Conservation (phyloP, 495 filamentous ascomycete species). For the Aspergillus panamensis region DNA sequence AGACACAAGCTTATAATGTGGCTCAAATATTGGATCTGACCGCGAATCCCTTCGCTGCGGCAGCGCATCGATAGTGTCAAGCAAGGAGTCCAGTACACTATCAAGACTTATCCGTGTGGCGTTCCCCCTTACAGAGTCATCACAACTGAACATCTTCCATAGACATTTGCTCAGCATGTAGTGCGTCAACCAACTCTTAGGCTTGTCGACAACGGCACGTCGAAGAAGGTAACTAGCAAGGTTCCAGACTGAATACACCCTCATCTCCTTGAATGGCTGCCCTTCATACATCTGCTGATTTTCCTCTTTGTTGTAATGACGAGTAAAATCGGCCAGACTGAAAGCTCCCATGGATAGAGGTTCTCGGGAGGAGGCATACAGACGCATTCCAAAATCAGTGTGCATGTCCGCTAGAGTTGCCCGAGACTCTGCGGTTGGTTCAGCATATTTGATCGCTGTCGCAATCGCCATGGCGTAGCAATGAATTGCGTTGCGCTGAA, state of each 20-base stretch:
- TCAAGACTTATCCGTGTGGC: constrained; percentile 48
- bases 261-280: constrained; percentile 68
- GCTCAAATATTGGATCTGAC: constrained; percentile 84
- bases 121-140: constrained; percentile 47
- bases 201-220: constrained; percentile 67
- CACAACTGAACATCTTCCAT: constrained; percentile 84
- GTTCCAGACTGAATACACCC: constrained; percentile 75
- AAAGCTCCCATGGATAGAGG: constrained; percentile 90
- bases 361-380: constrained; percentile 88
- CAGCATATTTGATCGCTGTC: constrained; percentile 59
- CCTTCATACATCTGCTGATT: constrained; percentile 71
- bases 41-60: constrained; percentile 74
- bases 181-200: constrained; percentile 80
- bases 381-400: constrained; percentile 80
- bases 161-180: constrained; percentile 93
- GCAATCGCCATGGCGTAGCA: constrained; percentile 91
- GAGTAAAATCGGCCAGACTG: constrained; percentile 65
- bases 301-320: constrained; percentile 66
- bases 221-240: constrained; percentile 77
- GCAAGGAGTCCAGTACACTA: constrained; percentile 64
- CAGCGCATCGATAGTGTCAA: constrained; percentile 71
- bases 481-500: constrained; percentile 83
- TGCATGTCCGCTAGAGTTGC: constrained; percentile 78
- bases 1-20: constrained; percentile 92
- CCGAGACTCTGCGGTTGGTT: constrained; percentile 57